Evolutionary conservation across 306 rosid species (phyloP), one percentile per base, ranked within the genome.

Genomic region (Adenanthera pavonina): DNA sequence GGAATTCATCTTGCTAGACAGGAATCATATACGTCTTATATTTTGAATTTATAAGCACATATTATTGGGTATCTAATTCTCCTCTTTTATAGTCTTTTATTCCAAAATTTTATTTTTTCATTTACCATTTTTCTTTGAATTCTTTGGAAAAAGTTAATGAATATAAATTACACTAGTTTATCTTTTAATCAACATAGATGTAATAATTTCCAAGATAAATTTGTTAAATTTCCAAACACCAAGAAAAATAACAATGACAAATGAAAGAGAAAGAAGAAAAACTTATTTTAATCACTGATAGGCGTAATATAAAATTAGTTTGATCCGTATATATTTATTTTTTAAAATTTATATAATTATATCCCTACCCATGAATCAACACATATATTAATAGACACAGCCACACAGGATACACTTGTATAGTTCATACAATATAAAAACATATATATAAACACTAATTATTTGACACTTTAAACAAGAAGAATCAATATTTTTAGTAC

Each of bases 41-140:
- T 33, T 49, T 78, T 60, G 60, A 44, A 85, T 76, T 51, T 3
- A 81, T 52, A 60, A 41, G 19, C 73, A 80, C 40, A 46, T 11
- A 8, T 51, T 82, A 54, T 69, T 51, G 56, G 69, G 82, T 16
- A 85, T 82, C 81, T 54, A 79, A 79, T 86, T 79, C 79, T 36
- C 66, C 66, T 62, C 20, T 12, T 62, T 12, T 20, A 81, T 78
- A 49, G 60, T 69, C 52, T 75, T 40, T 51, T 49, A 46, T 71
- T 71, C 25, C 15, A 25, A 70, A 19, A 12, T 82, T 62, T 71
- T 41, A 52, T 2, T 0, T 75, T 60, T 66, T 35, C 5, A 11
- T 57, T 57, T 25, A 8, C 35, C 15, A 57, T 57, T 19, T 56
- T 56, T 34, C 48, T 25, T 17, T 8, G 25, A 33, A 72, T 40